phyloP scores from a whole-genome alignment of 805 yeast genomes.

The Metschnikowia bowlesiae region DNA sequence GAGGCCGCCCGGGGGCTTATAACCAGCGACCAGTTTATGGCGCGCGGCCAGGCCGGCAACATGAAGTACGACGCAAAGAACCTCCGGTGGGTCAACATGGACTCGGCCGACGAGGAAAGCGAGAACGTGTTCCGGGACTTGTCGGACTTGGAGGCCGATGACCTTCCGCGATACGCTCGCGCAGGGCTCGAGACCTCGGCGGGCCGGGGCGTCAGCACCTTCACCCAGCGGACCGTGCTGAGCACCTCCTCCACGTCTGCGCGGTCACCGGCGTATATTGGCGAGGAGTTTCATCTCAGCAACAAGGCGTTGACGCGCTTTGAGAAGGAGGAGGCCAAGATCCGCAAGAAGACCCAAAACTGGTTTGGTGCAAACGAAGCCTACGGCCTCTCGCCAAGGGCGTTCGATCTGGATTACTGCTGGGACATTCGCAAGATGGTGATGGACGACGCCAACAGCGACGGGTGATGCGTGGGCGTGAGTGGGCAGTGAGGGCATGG shows the following conservation, averaged over 20 bases:
- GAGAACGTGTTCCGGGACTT: slow-evolving; percentile 45
- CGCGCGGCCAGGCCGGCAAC: slow-evolving; percentile 27
- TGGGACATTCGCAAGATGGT: slow-evolving; percentile 45
- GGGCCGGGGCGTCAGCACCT: slow-evolving; percentile 31
- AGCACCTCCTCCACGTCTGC: slow-evolving; percentile 20
- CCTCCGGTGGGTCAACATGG: slow-evolving; percentile 54
- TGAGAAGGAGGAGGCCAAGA: slow-evolving; percentile 33
- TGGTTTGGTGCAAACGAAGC: slow-evolving; percentile 34
- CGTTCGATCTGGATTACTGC: slow-evolving; percentile 26
- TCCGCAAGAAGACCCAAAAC: slow-evolving; percentile 29
- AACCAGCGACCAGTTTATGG: slow-evolving; percentile 23
- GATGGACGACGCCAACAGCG: slow-evolving; percentile 24
- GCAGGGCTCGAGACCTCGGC: background rate
- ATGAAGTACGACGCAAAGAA: slow-evolving; percentile 60
- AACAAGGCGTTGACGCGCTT: slow-evolving; percentile 29
- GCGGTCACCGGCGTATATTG: slow-evolving; percentile 10
- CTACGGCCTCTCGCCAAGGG: slow-evolving; percentile 16
- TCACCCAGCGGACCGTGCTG: slow-evolving; percentile 36
- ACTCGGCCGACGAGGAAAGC: slow-evolving; percentile 29
- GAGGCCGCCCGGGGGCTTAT: slow-evolving; percentile 34
- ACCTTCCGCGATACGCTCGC: slow-evolving; percentile 12
- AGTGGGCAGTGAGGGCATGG: background rate
- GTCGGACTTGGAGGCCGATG: slow-evolving; percentile 37
- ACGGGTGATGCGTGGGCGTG: background rate
- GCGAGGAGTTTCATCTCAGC: slow-evolving; percentile 25